Evolutionary conservation across 2,329 filamentous ascomycete species (phyloP).

Genomic region (Fusarium luffae): DNA sequence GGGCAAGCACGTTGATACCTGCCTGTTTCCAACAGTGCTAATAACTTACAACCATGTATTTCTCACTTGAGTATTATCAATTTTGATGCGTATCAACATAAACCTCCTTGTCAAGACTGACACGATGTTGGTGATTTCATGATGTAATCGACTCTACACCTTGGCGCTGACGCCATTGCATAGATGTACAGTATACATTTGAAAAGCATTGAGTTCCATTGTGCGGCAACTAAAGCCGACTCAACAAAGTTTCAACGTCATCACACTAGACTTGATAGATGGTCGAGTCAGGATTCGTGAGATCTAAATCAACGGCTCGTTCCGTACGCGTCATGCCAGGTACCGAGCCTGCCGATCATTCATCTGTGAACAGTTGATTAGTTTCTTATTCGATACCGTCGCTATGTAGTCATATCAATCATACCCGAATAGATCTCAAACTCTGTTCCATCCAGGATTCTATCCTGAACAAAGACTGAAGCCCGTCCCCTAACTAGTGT

Average conservation of each 20-base stretch:
- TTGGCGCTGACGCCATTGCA: not conserved
- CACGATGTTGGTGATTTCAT: not conserved
- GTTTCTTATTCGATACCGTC: not conserved
- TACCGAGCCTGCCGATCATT: not conserved
- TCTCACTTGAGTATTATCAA: not conserved
- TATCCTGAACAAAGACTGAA: not conserved
- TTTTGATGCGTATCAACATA: not conserved
- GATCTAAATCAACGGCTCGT: slow-evolving; percentile 2
- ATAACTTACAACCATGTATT: slow-evolving; percentile 4
- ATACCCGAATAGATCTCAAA: not conserved
- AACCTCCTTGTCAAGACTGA: not conserved
- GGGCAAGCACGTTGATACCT: slow-evolving; percentile 34
- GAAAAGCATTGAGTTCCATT: slow-evolving; percentile 4
- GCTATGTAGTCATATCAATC: not conserved
- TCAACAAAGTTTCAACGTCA: slow-evolving; percentile 1
- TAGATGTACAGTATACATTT: not conserved
- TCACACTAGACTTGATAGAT: not conserved
- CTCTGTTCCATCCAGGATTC: not conserved
- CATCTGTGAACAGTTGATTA: not conserved
- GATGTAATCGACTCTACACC: slow-evolving; percentile 18
- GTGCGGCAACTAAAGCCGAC: not conserved
- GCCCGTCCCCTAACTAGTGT: not conserved
- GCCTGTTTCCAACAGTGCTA: slow-evolving; percentile 13
- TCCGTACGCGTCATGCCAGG: not conserved
- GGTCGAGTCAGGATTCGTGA: not conserved